Evolutionary conservation across 495 filamentous ascomycete genomes (phyloP).

Genomic region (Lasiosphaeria miniovina): DNA sequence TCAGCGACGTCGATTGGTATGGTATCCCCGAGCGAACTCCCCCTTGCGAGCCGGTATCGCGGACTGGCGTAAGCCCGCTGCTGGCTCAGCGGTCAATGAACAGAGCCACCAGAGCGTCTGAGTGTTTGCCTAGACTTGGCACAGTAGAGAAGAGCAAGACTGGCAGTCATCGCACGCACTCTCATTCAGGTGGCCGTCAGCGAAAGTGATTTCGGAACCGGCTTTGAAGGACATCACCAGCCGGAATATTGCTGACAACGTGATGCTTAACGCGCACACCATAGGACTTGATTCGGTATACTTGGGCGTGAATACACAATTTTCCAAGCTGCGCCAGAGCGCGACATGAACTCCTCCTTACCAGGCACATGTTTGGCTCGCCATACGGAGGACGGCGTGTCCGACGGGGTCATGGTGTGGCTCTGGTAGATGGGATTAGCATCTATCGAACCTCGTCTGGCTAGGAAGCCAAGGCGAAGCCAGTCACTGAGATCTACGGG

Average conservation of each 20-base stretch:
- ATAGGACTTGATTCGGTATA: slow-evolving; percentile 21
- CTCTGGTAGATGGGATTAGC: neutral
- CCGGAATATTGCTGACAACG: slow-evolving; percentile 12
- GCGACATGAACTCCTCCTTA: neutral
- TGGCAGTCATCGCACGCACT: slow-evolving; percentile 8
- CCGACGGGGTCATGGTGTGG: neutral
- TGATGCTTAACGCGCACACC: neutral
- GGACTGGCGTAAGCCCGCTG: slow-evolving; percentile 2
- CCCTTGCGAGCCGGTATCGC: neutral
- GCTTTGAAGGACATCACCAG: neutral
- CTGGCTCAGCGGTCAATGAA: neutral
- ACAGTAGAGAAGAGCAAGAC: neutral
- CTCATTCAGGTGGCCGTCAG: neutral
- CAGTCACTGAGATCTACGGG: too few relatives aligned
- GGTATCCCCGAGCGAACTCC: slow-evolving; percentile 23
- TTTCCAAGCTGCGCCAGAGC: neutral
- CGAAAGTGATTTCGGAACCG: neutral
- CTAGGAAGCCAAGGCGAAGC: neutral
- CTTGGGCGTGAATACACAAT: slow-evolving; percentile 3
- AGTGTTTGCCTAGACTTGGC: neutral
- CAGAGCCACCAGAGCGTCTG: neutral
- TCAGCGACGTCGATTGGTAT: slow-evolving; percentile 98
- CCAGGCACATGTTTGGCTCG: neutral
- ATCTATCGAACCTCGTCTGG: neutral
- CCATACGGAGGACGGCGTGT: neutral